phyloP scores from a whole-genome alignment of 1,139 yeast genomes.

The Sugiyamaella paludigena region DNA sequence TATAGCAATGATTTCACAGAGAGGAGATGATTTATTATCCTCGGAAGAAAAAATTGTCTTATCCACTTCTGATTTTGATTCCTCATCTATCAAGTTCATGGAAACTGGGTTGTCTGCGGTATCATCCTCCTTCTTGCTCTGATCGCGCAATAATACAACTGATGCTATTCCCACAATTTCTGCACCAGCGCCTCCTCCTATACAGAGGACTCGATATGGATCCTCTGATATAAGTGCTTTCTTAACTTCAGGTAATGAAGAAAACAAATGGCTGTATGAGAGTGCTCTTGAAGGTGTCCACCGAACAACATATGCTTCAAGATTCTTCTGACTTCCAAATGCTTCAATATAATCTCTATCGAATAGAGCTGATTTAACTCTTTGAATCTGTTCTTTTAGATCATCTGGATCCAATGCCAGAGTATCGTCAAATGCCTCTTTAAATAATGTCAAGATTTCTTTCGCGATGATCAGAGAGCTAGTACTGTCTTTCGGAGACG shows the following conservation, averaged over 20 bases:
- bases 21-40: conserved; percentile 14
- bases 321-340: conserved; percentile 58
- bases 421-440: conserved; percentile 27
- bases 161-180: conserved; percentile 72
- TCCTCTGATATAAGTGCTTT: not conserved
- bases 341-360: conserved; percentile 70
- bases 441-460: conserved; percentile 31
- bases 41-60: conserved; percentile 24
- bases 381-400: conserved; percentile 47
- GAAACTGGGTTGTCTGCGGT: not conserved
- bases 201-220: conserved; percentile 47
- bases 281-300: conserved; percentile 86
- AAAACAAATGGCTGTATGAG: conserved; percentile 66
- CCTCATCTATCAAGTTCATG: conserved; percentile 2
- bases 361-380: conserved; percentile 65
- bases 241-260: conserved; percentile 28
- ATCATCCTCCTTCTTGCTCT: not conserved
- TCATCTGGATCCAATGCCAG: conserved; percentile 20
- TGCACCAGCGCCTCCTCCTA: conserved; percentile 92
- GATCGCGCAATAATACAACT: conserved; percentile 37
- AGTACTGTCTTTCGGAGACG: no score
- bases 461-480: conserved; percentile 13
- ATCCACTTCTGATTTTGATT: no score
- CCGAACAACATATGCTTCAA: conserved; percentile 75
- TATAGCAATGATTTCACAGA: conserved; percentile 51